Percentiles rank a stretch among this genome's conserved stretches.
Conservation (phyloP, 1,284 basidiomycete genomes). For the Leccinum pachyderme region DNA sequence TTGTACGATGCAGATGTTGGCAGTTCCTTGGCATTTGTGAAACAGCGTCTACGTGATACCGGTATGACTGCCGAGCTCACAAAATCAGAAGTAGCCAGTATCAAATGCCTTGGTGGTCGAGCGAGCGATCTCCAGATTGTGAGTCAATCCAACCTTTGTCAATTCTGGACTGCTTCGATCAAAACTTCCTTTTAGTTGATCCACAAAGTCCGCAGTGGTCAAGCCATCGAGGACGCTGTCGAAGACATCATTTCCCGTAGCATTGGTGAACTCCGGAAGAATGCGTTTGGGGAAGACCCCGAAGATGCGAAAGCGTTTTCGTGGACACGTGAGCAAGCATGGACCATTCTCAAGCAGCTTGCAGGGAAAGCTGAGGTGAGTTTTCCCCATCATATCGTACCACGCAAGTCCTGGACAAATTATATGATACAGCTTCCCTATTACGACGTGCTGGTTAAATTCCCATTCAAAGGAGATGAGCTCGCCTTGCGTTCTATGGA, state of each 20-base stretch:
- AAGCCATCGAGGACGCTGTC: conserved; percentile 75
- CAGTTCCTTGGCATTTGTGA: conserved; percentile 80
- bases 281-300: conserved; percentile 88
- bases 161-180: conserved; percentile 3
- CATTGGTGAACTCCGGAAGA: conserved; percentile 85
- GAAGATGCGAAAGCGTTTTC: conserved; percentile 81
- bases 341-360: conserved; percentile 79
- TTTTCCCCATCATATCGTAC: background rate
- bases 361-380: conserved; percentile 69
- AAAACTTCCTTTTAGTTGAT: conserved; percentile 56
- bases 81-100: conserved; percentile 49
- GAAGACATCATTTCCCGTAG: conserved; percentile 84
- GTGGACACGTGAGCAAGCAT: conserved; percentile 89
- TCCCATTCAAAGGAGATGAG: conserved; percentile 93
- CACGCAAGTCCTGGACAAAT: background rate
- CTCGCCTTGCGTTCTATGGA: conserved; percentile 81
- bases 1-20: conserved; percentile 83
- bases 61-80: conserved; percentile 53
- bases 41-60: conserved; percentile 71
- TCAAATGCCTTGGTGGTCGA: conserved; percentile 82
- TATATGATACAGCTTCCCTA: conserved; percentile 63
- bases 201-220: conserved; percentile 80
- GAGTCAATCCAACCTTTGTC: conserved; percentile 27
- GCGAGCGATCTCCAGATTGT: conserved; percentile 85
- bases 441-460: conserved; percentile 78